A percentile compares a stretch with the other conserved stretches of the same genome.
phyloP scores from a whole-genome alignment of 768 basidiomycete genomes.

The Lentinula sp. region DNA sequence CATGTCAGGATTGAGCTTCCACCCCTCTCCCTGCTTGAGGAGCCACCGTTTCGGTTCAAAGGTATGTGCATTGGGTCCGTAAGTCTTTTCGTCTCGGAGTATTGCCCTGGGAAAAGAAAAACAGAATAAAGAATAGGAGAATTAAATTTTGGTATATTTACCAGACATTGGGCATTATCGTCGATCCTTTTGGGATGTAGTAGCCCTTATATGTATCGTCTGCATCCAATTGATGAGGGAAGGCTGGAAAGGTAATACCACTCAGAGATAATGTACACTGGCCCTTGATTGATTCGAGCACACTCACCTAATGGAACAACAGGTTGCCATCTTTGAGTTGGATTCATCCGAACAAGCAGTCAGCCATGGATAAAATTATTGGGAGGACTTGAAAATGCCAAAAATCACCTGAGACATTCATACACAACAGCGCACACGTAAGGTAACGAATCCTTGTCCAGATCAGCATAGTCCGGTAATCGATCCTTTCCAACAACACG shows the following conservation, averaged over 20 bases:
- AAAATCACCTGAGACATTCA: background rate
- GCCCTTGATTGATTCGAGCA: background rate
- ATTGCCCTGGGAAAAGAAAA: background rate
- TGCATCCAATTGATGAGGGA: slow-evolving; percentile 26
- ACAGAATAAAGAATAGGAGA: too few species aligned
- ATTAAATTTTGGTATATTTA: slow-evolving; percentile 1
- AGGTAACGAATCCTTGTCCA: background rate
- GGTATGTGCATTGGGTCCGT: background rate
- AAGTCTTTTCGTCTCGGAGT: background rate
- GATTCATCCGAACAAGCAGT: background rate
- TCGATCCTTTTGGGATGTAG: slow-evolving; percentile 26
- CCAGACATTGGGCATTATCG: slow-evolving; percentile 30
- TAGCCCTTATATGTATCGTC: slow-evolving; percentile 23
- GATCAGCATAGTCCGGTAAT: background rate
- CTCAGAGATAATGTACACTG: background rate
- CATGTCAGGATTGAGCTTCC: background rate
- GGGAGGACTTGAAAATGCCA: too few species aligned
- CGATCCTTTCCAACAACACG: background rate
- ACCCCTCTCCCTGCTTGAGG: background rate
- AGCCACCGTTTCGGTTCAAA: background rate
- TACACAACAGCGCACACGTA: background rate
- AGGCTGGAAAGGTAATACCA: background rate
- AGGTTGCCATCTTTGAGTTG: background rate
- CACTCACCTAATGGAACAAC: background rate
- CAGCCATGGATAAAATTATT: background rate